These are phyloP conservation scores for Herpetomonas samuelpessoai DNA, from an alignment of 208 protist species.

Conservation along the genomic window DNA sequence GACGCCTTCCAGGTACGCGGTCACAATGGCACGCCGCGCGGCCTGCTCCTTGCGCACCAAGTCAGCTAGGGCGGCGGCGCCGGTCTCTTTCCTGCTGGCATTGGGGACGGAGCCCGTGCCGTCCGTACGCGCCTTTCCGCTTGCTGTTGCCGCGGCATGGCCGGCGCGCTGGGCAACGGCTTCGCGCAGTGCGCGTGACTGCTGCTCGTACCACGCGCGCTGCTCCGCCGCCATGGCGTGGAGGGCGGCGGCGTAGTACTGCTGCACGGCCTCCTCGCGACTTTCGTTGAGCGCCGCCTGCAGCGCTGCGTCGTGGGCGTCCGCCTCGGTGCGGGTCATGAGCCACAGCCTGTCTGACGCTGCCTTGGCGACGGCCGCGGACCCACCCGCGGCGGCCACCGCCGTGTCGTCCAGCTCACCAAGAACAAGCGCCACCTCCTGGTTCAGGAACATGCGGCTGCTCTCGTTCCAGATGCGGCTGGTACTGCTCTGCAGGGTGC, in stretches of 20 bases:
- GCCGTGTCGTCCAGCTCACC: constrained; percentile 27
- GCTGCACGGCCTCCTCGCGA: constrained; percentile 13
- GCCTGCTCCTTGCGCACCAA: constrained; percentile 17
- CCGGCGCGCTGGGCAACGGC: background rate
- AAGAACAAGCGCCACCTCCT: constrained; percentile 69
- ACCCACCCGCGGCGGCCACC: background rate
- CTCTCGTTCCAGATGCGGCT: constrained; percentile 66
- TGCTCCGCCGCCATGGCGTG: constrained; percentile 23
- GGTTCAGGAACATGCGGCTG: constrained; percentile 69
- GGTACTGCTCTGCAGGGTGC: constrained; percentile 64
- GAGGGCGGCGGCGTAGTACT: constrained; percentile 23
- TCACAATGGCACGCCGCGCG: constrained; percentile 16
- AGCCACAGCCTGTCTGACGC: background rate
- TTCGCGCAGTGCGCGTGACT: background rate
- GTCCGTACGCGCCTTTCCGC: background rate
- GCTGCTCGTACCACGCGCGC: constrained; percentile 3
- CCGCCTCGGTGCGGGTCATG: background rate
- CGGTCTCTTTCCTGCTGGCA: background rate
- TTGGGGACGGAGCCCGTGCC: no score
- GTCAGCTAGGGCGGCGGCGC: background rate
- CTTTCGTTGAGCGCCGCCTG: background rate
- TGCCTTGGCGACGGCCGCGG: background rate
- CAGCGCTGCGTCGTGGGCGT: background rate
- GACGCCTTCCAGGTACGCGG: constrained; percentile 26
- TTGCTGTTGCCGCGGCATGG: background rate